These are phyloP conservation scores for Nitzschia sp. DNA, from an alignment of 108 stramenopile genomes.

Conservation along the genomic window DNA sequence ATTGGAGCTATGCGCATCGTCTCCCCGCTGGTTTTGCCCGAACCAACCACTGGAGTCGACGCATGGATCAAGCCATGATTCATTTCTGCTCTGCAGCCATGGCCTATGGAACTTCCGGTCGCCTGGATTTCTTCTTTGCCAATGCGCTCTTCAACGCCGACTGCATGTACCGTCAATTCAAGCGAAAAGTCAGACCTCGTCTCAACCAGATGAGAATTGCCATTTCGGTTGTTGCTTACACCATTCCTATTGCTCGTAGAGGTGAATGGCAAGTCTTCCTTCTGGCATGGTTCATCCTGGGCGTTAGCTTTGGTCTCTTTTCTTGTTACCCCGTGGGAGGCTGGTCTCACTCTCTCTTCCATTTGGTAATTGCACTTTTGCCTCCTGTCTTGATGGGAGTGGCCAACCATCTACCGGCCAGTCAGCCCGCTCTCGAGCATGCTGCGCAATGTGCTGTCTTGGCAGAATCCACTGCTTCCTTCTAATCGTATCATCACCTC, in stretches of 20 bases:
- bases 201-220: slow-evolving; percentile 56
- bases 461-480: neutral
- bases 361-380: slow-evolving; percentile 48
- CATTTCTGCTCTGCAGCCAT: slow-evolving; percentile 62
- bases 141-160: slow-evolving; percentile 58
- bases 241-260: slow-evolving; percentile 50
- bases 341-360: slow-evolving; percentile 77
- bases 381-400: slow-evolving; percentile 48
- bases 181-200: slow-evolving; percentile 42
- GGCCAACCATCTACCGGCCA: slow-evolving; percentile 32
- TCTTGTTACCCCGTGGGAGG: slow-evolving; percentile 70
- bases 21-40: slow-evolving; percentile 46
- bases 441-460: slow-evolving; percentile 37
- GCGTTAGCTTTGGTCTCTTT: slow-evolving; percentile 42
- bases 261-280: slow-evolving; percentile 28
- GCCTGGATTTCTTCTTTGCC: slow-evolving; percentile 59
- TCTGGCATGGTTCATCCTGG: slow-evolving; percentile 34
- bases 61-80: slow-evolving; percentile 78
- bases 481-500: too few relatives aligned
- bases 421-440: slow-evolving; percentile 30
- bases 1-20: slow-evolving; percentile 54
- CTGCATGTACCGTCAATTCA: slow-evolving; percentile 60
- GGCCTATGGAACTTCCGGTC: slow-evolving; percentile 62
- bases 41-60: slow-evolving; percentile 75
- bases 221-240: slow-evolving; percentile 57